Evolutionary conservation across 192 early-diverging fungal species (phyloP).

Genomic region (Backusella sp.): DNA sequence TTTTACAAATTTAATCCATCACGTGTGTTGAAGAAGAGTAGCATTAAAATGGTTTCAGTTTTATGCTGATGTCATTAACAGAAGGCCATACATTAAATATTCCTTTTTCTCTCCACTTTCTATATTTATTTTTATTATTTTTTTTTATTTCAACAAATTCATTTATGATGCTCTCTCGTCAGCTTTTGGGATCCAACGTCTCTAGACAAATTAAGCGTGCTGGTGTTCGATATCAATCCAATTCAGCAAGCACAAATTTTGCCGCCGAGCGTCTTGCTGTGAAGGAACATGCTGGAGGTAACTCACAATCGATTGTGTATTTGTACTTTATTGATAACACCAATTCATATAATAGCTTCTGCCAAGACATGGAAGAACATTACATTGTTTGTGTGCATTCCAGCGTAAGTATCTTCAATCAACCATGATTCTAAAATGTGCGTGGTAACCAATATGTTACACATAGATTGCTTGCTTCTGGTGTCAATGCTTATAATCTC

Average conservation of each 20-base stretch:
- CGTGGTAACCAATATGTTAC: background rate
- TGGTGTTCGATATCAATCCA: slow-evolving; percentile 30
- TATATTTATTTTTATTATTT: background rate
- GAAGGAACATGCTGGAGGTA: slow-evolving; percentile 34
- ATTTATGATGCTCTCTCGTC: background rate
- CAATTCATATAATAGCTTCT: slow-evolving; percentile 13
- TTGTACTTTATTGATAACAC: background rate
- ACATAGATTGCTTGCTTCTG: slow-evolving; percentile 28
- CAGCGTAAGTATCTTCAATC: slow-evolving; percentile 31
- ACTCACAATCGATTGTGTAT: background rate
- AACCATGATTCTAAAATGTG: background rate
- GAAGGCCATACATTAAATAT: background rate
- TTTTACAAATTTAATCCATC: background rate
- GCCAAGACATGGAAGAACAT: slow-evolving; percentile 39
- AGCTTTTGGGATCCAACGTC: background rate
- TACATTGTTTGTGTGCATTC: slow-evolving; percentile 36
- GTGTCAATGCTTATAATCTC: slow-evolving; percentile 38
- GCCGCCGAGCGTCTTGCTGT: slow-evolving; percentile 35
- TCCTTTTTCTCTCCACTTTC: background rate
- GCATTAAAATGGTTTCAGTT: background rate
- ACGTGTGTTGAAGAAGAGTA: background rate
- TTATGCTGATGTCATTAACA: background rate
- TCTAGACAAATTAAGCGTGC: slow-evolving; percentile 19
- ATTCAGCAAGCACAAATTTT: background rate
- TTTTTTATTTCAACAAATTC: background rate